phyloP scores from a whole-genome alignment of 345 rosid species.

The Erysimum cheiranthoides region DNA sequence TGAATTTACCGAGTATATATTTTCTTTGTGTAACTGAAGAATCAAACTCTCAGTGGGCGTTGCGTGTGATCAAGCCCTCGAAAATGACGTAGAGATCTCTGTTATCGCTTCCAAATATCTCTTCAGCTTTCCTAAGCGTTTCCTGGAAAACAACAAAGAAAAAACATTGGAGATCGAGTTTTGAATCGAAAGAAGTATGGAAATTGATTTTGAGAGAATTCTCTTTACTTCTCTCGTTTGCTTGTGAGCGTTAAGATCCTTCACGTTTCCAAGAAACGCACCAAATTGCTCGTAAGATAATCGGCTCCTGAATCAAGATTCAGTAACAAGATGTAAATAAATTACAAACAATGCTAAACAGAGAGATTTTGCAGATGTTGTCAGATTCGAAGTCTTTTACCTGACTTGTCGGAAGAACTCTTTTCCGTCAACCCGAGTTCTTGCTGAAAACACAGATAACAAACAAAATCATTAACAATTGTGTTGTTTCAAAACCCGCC shows the following conservation, averaged over 20 bases:
- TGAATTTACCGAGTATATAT: constrained; percentile 18
- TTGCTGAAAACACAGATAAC: constrained; percentile 55
- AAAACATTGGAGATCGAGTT: neutral
- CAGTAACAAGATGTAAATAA: constrained; percentile 1
- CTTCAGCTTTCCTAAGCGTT: constrained; percentile 82
- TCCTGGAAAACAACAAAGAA: constrained; percentile 53
- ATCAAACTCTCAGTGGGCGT: constrained; percentile 52
- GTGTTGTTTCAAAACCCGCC: neutral
- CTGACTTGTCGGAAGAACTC: constrained; percentile 98
- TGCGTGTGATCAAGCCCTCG: constrained; percentile 83
- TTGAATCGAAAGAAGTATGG: neutral
- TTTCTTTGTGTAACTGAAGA: constrained; percentile 26
- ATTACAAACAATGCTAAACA: neutral
- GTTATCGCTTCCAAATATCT: constrained; percentile 81
- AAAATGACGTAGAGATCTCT: constrained; percentile 80
- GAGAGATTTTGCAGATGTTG: neutral
- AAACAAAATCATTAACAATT: neutral
- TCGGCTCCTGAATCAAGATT: constrained; percentile 43
- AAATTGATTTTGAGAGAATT: neutral
- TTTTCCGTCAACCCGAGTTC: constrained; percentile 90
- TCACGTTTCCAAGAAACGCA: constrained; percentile 87
- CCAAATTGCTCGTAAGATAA: constrained; percentile 92
- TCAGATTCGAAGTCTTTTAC: constrained; percentile 44
- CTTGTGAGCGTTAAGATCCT: constrained; percentile 92
- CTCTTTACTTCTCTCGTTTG: constrained; percentile 78